Evolutionary conservation across 345 rosid species (phyloP).

Genomic region (Melaleuca quinquenervia): DNA sequence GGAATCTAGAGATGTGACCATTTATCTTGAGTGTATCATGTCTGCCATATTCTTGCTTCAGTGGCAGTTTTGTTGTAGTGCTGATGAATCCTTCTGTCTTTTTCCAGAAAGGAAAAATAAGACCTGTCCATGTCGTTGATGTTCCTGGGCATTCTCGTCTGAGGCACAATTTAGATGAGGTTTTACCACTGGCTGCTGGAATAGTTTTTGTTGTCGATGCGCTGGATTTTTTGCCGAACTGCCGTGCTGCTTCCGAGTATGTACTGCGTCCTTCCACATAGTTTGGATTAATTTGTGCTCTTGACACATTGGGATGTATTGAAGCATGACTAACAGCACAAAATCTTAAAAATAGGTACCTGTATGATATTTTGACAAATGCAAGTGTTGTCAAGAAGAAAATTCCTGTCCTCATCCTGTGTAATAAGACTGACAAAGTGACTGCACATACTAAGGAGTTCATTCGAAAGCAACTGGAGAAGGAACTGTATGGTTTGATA

Average conservation of each 20-base stretch:
- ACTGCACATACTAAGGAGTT: constrained; percentile 92
- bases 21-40: not conserved
- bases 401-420: constrained; percentile 67
- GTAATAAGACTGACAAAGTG: constrained; percentile 91
- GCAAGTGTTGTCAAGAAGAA: constrained; percentile 66
- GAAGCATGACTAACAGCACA: not conserved
- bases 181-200: constrained; percentile 78
- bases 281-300: not conserved
- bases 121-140: constrained; percentile 82
- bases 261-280: not conserved
- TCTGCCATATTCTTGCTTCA: not conserved
- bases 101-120: constrained; percentile 53
- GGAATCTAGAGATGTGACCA: not conserved
- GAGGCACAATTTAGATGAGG: constrained; percentile 70
- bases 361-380: constrained; percentile 81
- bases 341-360: constrained; percentile 41
- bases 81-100: not conserved
- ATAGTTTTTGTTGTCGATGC: constrained; percentile 84
- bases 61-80: not conserved
- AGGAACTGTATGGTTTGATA: constrained; percentile 68
- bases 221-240: constrained; percentile 75
- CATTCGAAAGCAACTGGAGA: constrained; percentile 82
- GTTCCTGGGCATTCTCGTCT: constrained; percentile 95
- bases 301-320: not conserved
- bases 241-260: constrained; percentile 74